phyloP scores from a whole-genome alignment of 139 green algal genomes.

The Haematococcus sp. region DNA sequence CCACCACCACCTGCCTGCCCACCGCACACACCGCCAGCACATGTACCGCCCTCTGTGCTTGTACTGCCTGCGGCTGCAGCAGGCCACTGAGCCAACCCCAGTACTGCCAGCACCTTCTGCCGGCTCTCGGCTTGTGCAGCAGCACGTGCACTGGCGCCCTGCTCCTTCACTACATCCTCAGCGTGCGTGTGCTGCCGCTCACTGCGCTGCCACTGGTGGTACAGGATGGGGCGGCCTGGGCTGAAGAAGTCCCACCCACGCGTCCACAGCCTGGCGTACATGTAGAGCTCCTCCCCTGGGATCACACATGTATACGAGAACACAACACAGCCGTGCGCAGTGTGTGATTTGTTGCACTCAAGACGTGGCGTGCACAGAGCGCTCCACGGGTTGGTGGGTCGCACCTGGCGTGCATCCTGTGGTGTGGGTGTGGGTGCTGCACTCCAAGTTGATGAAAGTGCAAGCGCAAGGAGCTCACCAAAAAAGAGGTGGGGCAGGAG shows the following conservation, averaged over 20 bases:
- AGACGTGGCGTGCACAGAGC: too few relatives aligned
- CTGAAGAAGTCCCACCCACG: constrained; percentile 62
- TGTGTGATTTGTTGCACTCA: too few relatives aligned
- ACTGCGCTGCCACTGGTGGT: constrained; percentile 64
- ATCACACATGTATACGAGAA: neutral
- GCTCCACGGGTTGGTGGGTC: too few relatives aligned
- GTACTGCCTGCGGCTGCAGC: neutral
- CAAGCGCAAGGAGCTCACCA: constrained; percentile 69
- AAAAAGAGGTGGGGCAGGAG: constrained; percentile 76
- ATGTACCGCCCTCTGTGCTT: neutral
- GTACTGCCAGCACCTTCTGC: constrained; percentile 6
- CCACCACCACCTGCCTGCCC: neutral
- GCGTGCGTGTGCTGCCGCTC: constrained; percentile 16
- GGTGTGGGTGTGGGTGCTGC: too few relatives aligned
- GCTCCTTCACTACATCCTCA: neutral
- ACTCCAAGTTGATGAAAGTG: too few relatives aligned
- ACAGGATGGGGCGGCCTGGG: constrained; percentile 43
- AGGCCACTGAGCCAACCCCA: neutral
- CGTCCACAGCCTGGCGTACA: constrained; percentile 62
- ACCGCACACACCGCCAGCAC: neutral
- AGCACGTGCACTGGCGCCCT: neutral
- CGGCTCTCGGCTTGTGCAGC: neutral
- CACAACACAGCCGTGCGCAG: neutral
- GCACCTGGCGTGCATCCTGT: constrained; percentile 22
- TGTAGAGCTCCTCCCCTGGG: constrained; percentile 35